phyloP scores from a whole-genome alignment of 1,284 basidiomycete genomes.

The Ceratobasidium sp. region DNA sequence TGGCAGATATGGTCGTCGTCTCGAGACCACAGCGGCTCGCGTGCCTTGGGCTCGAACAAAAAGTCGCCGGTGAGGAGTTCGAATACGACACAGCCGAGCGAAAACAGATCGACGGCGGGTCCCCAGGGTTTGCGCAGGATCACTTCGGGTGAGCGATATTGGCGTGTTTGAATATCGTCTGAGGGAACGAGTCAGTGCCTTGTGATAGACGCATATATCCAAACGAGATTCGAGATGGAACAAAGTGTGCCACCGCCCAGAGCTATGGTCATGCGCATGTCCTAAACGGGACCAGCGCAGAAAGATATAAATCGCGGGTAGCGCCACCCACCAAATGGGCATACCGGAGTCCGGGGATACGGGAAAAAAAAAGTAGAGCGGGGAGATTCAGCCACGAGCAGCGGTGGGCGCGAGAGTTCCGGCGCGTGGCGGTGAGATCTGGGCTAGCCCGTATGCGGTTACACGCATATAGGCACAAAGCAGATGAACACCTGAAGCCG shows the following conservation, averaged over 20 bases:
- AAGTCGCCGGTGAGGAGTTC: conserved; percentile 64
- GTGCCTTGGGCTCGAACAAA: conserved; percentile 60
- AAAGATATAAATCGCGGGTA: not conserved
- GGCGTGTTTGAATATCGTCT: conserved; percentile 92
- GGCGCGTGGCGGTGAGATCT: not conserved
- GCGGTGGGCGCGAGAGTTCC: conserved; percentile 1
- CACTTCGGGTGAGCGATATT: conserved; percentile 98
- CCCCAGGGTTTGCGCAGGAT: conserved; percentile 73
- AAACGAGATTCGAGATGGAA: conserved; percentile 9
- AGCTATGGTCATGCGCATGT: conserved; percentile 8
- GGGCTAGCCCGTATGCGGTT: not conserved
- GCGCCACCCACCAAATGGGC: not conserved
- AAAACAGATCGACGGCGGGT: conserved; percentile 30
- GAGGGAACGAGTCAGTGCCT: conserved; percentile 71
- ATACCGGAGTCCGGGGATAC: not conserved
- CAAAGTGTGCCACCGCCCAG: not conserved
- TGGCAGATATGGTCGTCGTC: conserved; percentile 97
- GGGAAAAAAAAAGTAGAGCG: not conserved
- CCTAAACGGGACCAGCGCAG: not conserved
- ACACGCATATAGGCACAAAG: not conserved
- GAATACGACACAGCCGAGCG: conserved; percentile 89
- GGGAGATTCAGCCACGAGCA: not conserved
- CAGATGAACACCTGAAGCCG: not conserved
- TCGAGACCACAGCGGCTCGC: conserved; percentile 68
- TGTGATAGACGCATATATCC: conserved; percentile 71